Evolutionary conservation across 495 filamentous ascomycete species (phyloP).

Genomic region (Aspergillus biplanus): DNA sequence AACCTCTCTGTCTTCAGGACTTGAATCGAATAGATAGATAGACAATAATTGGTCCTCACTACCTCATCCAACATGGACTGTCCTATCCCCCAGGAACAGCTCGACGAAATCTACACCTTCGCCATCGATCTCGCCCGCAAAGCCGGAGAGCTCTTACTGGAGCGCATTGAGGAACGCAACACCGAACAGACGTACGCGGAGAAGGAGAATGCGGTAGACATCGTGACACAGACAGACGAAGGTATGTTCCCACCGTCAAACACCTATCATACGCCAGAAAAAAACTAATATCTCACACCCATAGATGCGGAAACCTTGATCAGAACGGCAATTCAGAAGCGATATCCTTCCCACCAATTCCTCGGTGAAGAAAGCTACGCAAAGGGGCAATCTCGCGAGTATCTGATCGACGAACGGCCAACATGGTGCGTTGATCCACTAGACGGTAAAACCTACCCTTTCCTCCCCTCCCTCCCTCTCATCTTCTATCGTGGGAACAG

Average conservation of each 20-base stretch:
- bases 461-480: background rate
- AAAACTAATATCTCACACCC: background rate
- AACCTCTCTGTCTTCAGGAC: background rate
- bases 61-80: constrained; percentile 12
- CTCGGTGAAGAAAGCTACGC: constrained; percentile 73
- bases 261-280: background rate
- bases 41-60: background rate
- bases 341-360: constrained; percentile 68
- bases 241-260: constrained; percentile 40
- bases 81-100: constrained; percentile 41
- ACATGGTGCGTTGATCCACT: constrained; percentile 74
- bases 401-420: constrained; percentile 62
- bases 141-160: constrained; percentile 62
- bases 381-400: constrained; percentile 58
- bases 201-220: constrained; percentile 72
- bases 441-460: constrained; percentile 47
- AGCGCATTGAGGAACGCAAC: constrained; percentile 50
- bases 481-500: background rate
- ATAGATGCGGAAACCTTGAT: constrained; percentile 71
- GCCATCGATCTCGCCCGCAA: constrained; percentile 65
- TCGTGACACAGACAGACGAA: constrained; percentile 72
- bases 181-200: constrained; percentile 38
- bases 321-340: constrained; percentile 52
- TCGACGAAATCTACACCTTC: constrained; percentile 67
- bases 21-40: background rate